Base-by-base conservation (phyloP, 1,284 basidiomycete genomes). In the Fomitopsis schrenkii region DNA sequence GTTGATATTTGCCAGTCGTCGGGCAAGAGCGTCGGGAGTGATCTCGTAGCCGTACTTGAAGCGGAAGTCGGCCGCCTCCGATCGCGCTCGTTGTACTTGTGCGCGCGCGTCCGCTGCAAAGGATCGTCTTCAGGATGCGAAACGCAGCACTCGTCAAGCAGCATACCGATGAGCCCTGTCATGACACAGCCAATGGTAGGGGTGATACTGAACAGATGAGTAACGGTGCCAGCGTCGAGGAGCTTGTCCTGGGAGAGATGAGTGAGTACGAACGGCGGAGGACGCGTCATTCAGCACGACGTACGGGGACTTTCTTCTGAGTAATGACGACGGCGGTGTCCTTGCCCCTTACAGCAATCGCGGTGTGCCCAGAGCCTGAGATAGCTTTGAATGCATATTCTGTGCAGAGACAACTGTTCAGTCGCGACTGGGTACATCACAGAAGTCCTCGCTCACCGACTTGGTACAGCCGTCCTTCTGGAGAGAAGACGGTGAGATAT, bases 351-450 rank as follows among this genome's bases (percentile, higher is more conserved):
- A 99, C 90, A 15, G 96, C 87, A 58, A 99, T 85, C 6, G 96
- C 88, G 3, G 97, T 99, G 70, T 98, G 94, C 1, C 95, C 97
- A 3, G 95, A 96, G 58, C 94, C 93, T 64, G 94, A 94, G 77
- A 99, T 98, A 55, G 97, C 97, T 77, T 99, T 99, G 89, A 99
- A 99, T 22, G 97, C 97, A 83, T 99, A 99, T 79, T 98, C 95
- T 97, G 62, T 8, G 44, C 46, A 62, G 22, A 35, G 42, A 44
- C 26, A 35, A 45, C 1, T 36, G n/a, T n/a, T 38, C 19, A 30
- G 53, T 48, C 40, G 35, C 5, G 28, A 50, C 35, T 1, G 33
- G 14, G 36, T 19, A 14, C n/a, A 50, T 30, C 6, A 9, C 6
- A 7, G 5, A 33, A 15, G 14, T 8, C 5, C 28, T 50, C 38